Evolutionary conservation across 1,284 basidiomycete genomes (phyloP), one percentile per base, ranked within the genome.

Genomic region (Dichomitus squalens): DNA sequence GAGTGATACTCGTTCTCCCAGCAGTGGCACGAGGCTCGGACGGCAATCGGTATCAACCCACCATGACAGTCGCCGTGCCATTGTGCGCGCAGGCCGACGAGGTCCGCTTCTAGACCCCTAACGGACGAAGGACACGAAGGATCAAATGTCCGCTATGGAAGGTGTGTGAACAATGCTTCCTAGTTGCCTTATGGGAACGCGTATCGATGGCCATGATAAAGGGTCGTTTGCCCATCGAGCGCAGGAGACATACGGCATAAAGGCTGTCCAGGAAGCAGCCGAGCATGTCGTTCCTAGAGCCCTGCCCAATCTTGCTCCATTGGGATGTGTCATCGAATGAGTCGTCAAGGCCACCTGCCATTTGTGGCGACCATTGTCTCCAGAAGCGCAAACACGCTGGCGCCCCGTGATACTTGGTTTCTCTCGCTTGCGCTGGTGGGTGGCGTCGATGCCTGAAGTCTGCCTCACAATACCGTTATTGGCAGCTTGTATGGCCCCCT

Each of bases 381-480:
- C 11, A 6, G 43, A 46, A 34, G 39, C 39, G 11, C 20, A 29
- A 18, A 14, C 50, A 52, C 21, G 50, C 31, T 25, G 39, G 29
- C 2, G 39, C 29, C 50, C 27, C 50, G 39, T 52, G 50, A 52
- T 52, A 52, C 11, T 52, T 21, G 50, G 50, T 31, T 52, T 41
- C 29, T 43, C 50, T 43, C 39, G 39, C 27, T 31, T 41, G 40
- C 12, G 20, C 12, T 21, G 20, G 27, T 29, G 31, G 23, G 38
- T 50, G 49, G 49, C 49, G 27, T 8, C n/a, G 36, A 3, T 14
- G 18, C 34, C 21, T 23, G 8, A 9, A 20, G 6, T 39, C 18
- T 12, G 39, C 41, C 41, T 43, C 41, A 21, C 40, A 25, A 21
- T 16, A 16, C 49, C 34, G 16, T 0, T 50, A 39, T 50, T 46